Percentiles rank a stretch among this genome's conserved stretches.
Evolutionary conservation across 1,139 yeast species (phyloP).

Genomic region (Pichia sp.): DNA sequence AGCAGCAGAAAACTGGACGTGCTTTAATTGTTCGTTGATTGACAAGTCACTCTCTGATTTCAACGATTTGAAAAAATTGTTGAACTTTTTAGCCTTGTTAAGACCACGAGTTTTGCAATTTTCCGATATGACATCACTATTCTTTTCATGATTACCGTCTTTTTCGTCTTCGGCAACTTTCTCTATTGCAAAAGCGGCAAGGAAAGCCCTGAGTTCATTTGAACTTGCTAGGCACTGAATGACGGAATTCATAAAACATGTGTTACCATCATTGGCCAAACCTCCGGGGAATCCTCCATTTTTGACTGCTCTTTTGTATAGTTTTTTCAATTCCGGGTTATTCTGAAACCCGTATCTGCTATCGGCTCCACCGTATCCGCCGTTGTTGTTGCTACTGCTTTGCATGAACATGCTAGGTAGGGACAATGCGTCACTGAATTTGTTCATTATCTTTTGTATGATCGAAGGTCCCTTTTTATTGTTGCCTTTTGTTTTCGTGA

Average conservation of each 20-base stretch:
- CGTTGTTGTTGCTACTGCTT: not conserved
- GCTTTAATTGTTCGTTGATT: slow-evolving; percentile 18
- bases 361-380: not conserved
- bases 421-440: slow-evolving; percentile 17
- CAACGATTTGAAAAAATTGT: slow-evolving; percentile 1
- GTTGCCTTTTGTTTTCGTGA: not conserved
- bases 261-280: slow-evolving; percentile 81
- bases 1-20: slow-evolving; percentile 48
- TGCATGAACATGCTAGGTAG: slow-evolving; percentile 15
- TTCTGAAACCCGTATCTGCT: slow-evolving; percentile 1
- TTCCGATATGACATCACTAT: not conserved
- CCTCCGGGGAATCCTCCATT: slow-evolving; percentile 82
- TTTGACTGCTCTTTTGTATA: slow-evolving; percentile 35
- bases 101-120: not conserved
- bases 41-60: slow-evolving; percentile 1
- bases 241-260: slow-evolving; percentile 91
- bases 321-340: slow-evolving; percentile 22
- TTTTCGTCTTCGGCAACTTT: not conserved
- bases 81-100: not conserved
- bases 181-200: slow-evolving; percentile 40
- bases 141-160: not conserved
- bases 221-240: slow-evolving; percentile 81
- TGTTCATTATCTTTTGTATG: slow-evolving; percentile 12
- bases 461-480: slow-evolving; percentile 3
- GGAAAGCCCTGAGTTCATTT: slow-evolving; percentile 51